Evolutionary conservation across 108 stramenopile species (phyloP), one percentile per base, ranked within the genome.

Genomic region (Licmophora abbreviata): DNA sequence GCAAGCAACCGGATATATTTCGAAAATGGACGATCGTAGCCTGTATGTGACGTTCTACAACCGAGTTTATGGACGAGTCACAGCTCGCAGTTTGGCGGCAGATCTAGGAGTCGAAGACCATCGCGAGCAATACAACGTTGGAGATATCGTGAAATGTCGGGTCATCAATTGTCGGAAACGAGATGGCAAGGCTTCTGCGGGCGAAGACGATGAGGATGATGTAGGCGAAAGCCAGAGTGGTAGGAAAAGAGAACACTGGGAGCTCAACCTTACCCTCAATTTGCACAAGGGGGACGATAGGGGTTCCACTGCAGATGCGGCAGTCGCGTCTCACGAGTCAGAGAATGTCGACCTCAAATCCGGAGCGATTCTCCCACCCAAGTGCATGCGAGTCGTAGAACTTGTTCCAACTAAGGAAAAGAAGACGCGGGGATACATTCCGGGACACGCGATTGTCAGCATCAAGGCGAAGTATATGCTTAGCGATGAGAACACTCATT

Each of bases 1-100:
- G 38, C 47, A 64, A 0, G 77, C 64, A 5, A 68, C 69, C 26
- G 92, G 92, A 17, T 88, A 81, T 56, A 49, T 93, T 22, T 83
- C 83, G 18, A 83, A 68, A 29, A 48, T 87, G n/a, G 82, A 82
- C 37, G 62, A 80, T n/a, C 51, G 48, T 35, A 78, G 83, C 15
- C 36, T 93, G 31, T 81, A 56, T 25, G 83, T 93, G 14, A 89
- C 85, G 21, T 93, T 93, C 64, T 89, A 70, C 71, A 83, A 85
- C 41, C 66, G 72, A 27, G 79, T 85, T 22, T 75, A 89, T 52
- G 92, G 92, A 18, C 53, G 66, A 31, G 78, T 84, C 9, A 72
- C 67, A 10, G 77, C 77, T 0, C 59, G 73, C 31, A 76, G 76
- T 32, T 56, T 92, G 35, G 79, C 77, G 2, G 59, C 70, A 1